These are phyloP conservation scores for Trypanosoma mega DNA, from an alignment of 208 protist genomes.

Conservation along the genomic window DNA sequence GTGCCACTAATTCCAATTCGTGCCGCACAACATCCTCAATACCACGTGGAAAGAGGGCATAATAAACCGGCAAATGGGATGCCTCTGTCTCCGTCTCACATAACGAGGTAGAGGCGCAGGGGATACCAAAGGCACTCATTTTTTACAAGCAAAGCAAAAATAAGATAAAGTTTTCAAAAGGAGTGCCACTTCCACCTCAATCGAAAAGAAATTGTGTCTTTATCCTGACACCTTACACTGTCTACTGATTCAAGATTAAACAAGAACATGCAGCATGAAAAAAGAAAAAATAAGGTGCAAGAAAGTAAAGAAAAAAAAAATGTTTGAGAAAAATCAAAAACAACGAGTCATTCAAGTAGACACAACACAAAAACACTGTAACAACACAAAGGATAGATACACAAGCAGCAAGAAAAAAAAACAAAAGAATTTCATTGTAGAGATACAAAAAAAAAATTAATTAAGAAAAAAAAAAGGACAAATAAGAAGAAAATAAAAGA, in stretches of 20 bases:
- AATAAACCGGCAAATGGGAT: constrained; percentile 14
- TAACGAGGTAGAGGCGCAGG: too few relatives aligned
- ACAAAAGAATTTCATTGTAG: not conserved
- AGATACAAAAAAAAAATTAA: not conserved
- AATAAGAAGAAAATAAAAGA: constrained; percentile 15
- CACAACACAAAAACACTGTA: too few relatives aligned
- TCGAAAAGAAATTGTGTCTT: too few relatives aligned
- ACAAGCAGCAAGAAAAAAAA: too few relatives aligned
- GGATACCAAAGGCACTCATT: too few relatives aligned
- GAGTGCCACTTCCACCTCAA: too few relatives aligned
- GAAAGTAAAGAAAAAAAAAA: too few relatives aligned
- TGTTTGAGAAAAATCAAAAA: too few relatives aligned
- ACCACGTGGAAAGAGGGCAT: constrained; percentile 34
- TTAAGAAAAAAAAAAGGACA: not conserved
- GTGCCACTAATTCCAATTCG: constrained; percentile 1
- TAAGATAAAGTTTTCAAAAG: too few relatives aligned
- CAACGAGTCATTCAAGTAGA: too few relatives aligned
- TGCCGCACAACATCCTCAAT: constrained; percentile 41
- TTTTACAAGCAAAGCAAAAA: too few relatives aligned
- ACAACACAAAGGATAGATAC: too few relatives aligned
- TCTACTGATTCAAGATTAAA: not conserved
- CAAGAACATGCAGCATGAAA: not conserved
- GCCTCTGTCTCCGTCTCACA: not conserved
- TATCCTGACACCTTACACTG: not conserved
- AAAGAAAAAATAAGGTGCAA: not conserved